These are phyloP conservation scores for Akanthomyces uredinophilus DNA, from an alignment of 2,329 filamentous ascomycete genomes.

Conservation along the genomic window DNA sequence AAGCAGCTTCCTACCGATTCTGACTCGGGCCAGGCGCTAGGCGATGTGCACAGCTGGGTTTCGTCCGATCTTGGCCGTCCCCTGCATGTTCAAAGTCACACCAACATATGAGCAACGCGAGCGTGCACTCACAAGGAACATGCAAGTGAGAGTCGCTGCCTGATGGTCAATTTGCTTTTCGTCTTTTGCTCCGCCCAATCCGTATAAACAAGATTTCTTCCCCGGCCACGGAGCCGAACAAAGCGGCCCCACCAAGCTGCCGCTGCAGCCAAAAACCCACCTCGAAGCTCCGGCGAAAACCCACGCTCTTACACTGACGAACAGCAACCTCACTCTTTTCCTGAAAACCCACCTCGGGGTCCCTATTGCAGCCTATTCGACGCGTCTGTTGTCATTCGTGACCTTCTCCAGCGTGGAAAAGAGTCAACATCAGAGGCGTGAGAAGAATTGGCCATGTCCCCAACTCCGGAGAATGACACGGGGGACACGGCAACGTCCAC, in stretches of 20 bases:
- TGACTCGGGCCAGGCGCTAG: neutral
- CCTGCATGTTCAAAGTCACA: neutral
- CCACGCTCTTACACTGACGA: slow-evolving; percentile 2
- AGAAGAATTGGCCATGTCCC: neutral
- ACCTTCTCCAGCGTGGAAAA: too few relatives aligned
- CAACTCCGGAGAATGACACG: neutral
- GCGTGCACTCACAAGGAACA: neutral
- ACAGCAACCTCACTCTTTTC: neutral
- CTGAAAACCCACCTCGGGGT: neutral
- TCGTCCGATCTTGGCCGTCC: neutral
- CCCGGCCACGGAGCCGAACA: neutral
- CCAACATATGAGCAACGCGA: neutral
- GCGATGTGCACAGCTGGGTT: neutral
- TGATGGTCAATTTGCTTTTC: neutral
- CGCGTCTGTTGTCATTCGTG: neutral
- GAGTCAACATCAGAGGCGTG: neutral
- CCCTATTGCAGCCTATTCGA: neutral
- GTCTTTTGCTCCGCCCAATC: neutral
- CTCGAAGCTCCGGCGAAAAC: neutral
- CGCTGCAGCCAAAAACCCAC: neutral
- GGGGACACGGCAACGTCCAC: neutral
- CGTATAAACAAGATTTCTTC: neutral
- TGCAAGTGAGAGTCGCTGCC: neutral
- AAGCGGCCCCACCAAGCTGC: neutral
- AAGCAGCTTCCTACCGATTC: neutral